phyloP scores from a whole-genome alignment of 176 grass and related monocot species.

The Eragrostis nindensis region DNA sequence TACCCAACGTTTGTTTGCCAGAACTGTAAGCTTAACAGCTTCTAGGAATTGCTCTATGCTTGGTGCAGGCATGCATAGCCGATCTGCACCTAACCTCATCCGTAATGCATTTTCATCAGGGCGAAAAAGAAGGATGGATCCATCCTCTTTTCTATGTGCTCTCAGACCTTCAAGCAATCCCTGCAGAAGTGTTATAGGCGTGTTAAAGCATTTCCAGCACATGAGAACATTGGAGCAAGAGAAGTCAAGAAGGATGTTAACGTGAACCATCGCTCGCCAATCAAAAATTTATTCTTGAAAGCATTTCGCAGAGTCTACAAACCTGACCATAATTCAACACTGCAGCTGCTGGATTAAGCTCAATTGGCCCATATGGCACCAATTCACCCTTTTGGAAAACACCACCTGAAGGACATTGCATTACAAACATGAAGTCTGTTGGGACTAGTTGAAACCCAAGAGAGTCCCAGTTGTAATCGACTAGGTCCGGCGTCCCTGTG shows the following conservation, averaged over 20 bases:
- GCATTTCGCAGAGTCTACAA: conserved; percentile 10
- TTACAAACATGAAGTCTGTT: conserved; percentile 87
- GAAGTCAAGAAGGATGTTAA: neutral
- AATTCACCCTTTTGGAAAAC: conserved; percentile 78
- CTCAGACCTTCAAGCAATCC: conserved; percentile 90
- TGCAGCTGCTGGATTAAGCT: conserved; percentile 74
- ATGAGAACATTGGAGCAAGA: conserved; percentile 16
- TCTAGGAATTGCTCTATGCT: conserved; percentile 78
- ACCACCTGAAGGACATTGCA: conserved; percentile 63
- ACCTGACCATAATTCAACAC: conserved; percentile 99
- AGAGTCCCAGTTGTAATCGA: conserved; percentile 82
- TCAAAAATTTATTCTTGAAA: conserved; percentile 18
- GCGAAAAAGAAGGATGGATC: conserved; percentile 76
- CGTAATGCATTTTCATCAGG: conserved; percentile 75
- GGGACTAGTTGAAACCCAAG: conserved; percentile 77
- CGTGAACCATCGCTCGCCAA: neutral
- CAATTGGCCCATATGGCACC: conserved; percentile 65
- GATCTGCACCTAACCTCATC: conserved; percentile 69
- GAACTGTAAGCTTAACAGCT: conserved; percentile 72
- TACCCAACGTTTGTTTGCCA: conserved; percentile 94
- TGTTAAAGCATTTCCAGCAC: conserved; percentile 19
- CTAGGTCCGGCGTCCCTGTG: conserved; percentile 59
- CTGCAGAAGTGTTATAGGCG: conserved; percentile 36
- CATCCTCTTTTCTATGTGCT: conserved; percentile 78
- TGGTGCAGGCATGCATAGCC: conserved; percentile 87